Percentiles rank a stretch among this genome's conserved stretches.
Conservation (phyloP, 192 early-diverging fungal species). For the Coemansia sp. region DNA sequence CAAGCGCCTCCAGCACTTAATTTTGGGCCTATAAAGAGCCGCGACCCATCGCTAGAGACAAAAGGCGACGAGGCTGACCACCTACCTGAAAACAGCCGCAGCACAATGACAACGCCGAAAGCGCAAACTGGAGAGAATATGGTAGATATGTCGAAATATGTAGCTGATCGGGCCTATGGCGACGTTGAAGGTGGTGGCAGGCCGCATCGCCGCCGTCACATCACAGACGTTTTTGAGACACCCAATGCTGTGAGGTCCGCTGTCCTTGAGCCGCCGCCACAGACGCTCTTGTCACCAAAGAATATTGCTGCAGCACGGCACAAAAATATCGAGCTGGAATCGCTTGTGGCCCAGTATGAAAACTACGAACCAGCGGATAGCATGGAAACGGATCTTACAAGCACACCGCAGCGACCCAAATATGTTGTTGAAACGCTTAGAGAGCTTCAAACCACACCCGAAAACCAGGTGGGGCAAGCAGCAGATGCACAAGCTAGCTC, state of each 20-base stretch:
- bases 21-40: background rate
- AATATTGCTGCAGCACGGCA: constrained; percentile 38
- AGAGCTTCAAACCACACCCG: constrained; percentile 32
- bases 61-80: background rate
- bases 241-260: constrained; percentile 10
- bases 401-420: constrained; percentile 22
- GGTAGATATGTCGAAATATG: constrained; percentile 24
- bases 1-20: constrained; percentile 23
- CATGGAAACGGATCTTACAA: background rate
- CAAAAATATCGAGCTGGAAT: constrained; percentile 12
- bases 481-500: constrained; percentile 28
- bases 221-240: constrained; percentile 9
- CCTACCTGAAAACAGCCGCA: background rate
- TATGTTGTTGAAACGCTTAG: background rate
- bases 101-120: constrained; percentile 38
- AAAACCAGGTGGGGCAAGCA: constrained; percentile 38
- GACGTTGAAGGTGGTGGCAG: constrained; percentile 46
- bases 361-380: background rate
- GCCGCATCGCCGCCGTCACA: constrained; percentile 46
- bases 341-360: background rate
- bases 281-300: constrained; percentile 41
- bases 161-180: constrained; percentile 33
- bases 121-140: constrained; percentile 17
- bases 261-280: constrained; percentile 27
- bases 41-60: background rate